Evolutionary conservation across 139 green algal genomes (phyloP).

Genomic region (Eudorina sp.): DNA sequence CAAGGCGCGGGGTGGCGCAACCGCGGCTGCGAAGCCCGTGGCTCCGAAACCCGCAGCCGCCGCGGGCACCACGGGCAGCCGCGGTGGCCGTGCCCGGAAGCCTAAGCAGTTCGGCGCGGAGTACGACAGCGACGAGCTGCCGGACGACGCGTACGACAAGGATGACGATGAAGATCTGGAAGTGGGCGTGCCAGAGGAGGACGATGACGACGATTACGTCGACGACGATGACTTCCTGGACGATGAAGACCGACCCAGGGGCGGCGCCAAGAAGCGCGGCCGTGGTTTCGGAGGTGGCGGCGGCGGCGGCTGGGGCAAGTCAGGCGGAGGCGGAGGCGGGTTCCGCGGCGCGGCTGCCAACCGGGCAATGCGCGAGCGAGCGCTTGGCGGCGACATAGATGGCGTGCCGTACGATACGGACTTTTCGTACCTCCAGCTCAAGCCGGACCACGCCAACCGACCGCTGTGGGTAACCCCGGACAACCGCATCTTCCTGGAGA

Average conservation of each 20-base stretch:
- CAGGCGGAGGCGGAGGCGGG: not conserved
- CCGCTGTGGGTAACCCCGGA: constrained; percentile 98
- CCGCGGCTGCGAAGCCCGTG: not conserved
- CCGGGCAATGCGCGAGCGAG: constrained; percentile 48
- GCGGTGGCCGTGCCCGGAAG: constrained; percentile 1
- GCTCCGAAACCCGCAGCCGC: not conserved
- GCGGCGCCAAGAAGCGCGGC: not conserved
- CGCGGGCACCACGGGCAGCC: not conserved
- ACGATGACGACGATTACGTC: constrained; percentile 57
- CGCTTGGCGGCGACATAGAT: constrained; percentile 61
- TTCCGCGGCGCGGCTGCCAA: not conserved
- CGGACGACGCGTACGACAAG: constrained; percentile 6
- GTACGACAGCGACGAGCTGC: constrained; percentile 29
- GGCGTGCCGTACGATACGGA: constrained; percentile 57
- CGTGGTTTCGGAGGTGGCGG: not conserved
- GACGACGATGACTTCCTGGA: constrained; percentile 44
- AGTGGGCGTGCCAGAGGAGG: constrained; percentile 4
- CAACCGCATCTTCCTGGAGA: constrained; percentile 97
- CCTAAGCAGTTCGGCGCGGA: constrained; percentile 39
- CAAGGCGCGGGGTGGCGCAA: not conserved
- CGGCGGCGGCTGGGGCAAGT: not conserved
- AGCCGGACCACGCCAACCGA: constrained; percentile 89
- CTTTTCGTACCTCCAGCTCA: constrained; percentile 84
- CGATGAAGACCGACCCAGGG: not conserved
- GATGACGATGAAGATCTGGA: constrained; percentile 18